A percentile compares a stretch with the other conserved stretches of the same genome.
Conservation (phyloP, 768 basidiomycete genomes). For the Leccinum aurantiacum region DNA sequence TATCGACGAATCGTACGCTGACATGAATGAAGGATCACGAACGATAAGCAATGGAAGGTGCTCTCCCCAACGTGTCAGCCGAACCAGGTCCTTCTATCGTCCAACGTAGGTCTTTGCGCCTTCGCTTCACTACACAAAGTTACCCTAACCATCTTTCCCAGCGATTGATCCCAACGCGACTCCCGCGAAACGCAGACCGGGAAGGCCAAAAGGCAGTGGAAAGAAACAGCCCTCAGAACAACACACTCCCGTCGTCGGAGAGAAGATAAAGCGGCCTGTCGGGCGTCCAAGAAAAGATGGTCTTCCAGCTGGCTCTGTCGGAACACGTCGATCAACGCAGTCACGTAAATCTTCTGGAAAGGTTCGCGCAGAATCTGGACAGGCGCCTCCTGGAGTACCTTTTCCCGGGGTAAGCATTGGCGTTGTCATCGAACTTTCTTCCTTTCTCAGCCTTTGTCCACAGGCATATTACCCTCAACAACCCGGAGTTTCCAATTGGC, state of each 20-base stretch:
- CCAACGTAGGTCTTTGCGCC: slow-evolving; percentile 19
- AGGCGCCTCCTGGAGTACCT: slow-evolving; percentile 29
- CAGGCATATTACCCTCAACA: slow-evolving; percentile 36
- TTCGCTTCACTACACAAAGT: not conserved
- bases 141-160: slow-evolving; percentile 10
- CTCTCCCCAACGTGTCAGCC: slow-evolving; percentile 27
- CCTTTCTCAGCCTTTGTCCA: slow-evolving; percentile 5
- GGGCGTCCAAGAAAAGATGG: slow-evolving; percentile 83
- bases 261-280: slow-evolving; percentile 74
- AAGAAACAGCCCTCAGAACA: slow-evolving; percentile 56
- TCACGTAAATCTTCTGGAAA: slow-evolving; percentile 41
- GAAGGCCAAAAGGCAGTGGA: slow-evolving; percentile 77
- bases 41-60: slow-evolving; percentile 23
- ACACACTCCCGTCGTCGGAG: slow-evolving; percentile 35
- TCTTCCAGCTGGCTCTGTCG: slow-evolving; percentile 71
- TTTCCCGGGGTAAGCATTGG: slow-evolving; percentile 30
- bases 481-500: slow-evolving; percentile 32
- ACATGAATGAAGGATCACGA: slow-evolving; percentile 26
- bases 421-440: not conserved
- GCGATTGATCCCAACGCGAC: slow-evolving; percentile 30
- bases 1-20: slow-evolving; percentile 21
- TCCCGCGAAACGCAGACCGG: slow-evolving; percentile 65
- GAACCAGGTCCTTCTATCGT: slow-evolving; percentile 30
- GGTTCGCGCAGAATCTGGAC: slow-evolving; percentile 18
- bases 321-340: slow-evolving; percentile 42